Evolutionary conservation across 345 rosid species (phyloP).

Genomic region (Brassica incana): DNA sequence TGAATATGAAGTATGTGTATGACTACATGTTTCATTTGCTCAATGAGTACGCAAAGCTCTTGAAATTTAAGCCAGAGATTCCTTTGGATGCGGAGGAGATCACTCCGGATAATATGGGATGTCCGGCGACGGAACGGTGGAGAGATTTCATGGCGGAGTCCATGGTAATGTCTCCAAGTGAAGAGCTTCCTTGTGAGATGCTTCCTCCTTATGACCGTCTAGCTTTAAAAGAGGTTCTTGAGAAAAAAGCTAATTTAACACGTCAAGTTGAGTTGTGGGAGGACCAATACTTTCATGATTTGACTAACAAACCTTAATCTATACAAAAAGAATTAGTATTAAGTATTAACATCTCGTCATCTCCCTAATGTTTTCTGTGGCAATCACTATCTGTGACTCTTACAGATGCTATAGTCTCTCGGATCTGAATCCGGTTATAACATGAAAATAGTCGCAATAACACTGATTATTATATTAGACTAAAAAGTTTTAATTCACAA

Average conservation of each 20-base stretch:
- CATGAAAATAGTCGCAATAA: neutral
- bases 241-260: conserved; percentile 4
- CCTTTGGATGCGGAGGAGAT: conserved; percentile 49
- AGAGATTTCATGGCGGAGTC: conserved; percentile 58
- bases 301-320: conserved; percentile 15
- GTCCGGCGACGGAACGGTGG: conserved; percentile 37
- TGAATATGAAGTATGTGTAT: conserved; percentile 62
- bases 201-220: neutral
- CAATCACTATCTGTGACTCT: neutral
- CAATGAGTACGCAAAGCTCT: conserved; percentile 57
- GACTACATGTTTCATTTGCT: conserved; percentile 75
- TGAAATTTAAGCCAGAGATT: conserved; percentile 56
- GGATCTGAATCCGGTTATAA: neutral
- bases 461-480: neutral
- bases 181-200: conserved; percentile 12
- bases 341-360: neutral
- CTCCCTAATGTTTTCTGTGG: neutral
- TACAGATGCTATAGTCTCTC: neutral
- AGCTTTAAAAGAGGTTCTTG: neutral
- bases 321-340: neutral
- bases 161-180: conserved; percentile 51
- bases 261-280: conserved; percentile 61
- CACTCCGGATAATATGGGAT: conserved; percentile 52
- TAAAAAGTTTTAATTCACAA: neutral
- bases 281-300: conserved; percentile 39